Percentiles rank a stretch among this genome's conserved stretches.
Evolutionary conservation across 345 rosid genomes (phyloP).

Genomic region (Crucihimalaya himalaica): DNA sequence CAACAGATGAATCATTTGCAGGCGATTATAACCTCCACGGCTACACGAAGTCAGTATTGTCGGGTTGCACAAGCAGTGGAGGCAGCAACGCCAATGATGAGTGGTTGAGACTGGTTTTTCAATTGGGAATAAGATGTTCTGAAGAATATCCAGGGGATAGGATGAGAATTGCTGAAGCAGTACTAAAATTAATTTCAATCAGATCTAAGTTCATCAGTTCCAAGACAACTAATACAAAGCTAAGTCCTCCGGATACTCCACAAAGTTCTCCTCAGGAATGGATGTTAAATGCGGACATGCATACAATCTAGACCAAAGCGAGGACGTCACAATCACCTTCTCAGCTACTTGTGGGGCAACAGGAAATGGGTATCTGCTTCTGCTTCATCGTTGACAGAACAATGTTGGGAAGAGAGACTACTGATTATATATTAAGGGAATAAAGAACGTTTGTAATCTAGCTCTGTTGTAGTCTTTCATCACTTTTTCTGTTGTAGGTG

Average conservation of each 20-base stretch:
- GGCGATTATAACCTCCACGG: conserved; percentile 39
- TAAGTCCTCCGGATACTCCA: conserved; percentile 19
- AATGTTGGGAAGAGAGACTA: conserved; percentile 8
- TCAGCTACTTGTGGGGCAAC: neutral
- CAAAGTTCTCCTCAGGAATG: conserved; percentile 28
- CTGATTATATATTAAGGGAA: neutral
- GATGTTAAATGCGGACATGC: conserved; percentile 19
- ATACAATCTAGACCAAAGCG: conserved; percentile 20
- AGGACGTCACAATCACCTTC: neutral
- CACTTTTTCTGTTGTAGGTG: neutral
- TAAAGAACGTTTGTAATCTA: neutral
- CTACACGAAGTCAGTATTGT: conserved; percentile 28
- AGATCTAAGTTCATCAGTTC: conserved; percentile 30
- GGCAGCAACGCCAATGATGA: conserved; percentile 9
- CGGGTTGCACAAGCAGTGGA: neutral
- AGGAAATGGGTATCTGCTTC: neutral
- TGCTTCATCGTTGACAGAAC: neutral
- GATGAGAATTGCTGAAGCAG: conserved; percentile 19
- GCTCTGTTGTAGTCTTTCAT: neutral
- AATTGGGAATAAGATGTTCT: conserved; percentile 40
- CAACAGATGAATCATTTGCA: conserved; percentile 35
- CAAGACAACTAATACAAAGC: conserved; percentile 12
- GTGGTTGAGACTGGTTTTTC: conserved; percentile 28
- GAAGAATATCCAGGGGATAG: conserved; percentile 39
- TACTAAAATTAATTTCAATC: conserved; percentile 23